Base-by-base conservation (phyloP, 352 stramenopile species). In the Peronosclerospora sorghi region DNA sequence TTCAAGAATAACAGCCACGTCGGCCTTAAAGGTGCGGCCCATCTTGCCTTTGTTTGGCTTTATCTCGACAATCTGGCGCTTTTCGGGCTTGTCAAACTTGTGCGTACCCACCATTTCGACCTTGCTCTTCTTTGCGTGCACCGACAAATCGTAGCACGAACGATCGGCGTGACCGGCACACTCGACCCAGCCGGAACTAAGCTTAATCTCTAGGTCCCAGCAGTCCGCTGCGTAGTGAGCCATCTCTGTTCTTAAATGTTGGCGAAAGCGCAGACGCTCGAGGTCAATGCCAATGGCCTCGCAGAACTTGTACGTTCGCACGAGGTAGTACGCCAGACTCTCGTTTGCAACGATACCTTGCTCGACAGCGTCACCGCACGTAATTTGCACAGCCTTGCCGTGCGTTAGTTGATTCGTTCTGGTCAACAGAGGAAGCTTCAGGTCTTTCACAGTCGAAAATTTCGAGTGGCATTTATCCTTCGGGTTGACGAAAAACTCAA, bases 181-280 rank as follows among this genome's bases (percentile, higher is more conserved):
- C 61, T 99, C 96, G 8, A 98, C 89, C 96, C 96, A 99, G 54
- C 96, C 96, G 56, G 97, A 97, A 47, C 74, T 95, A 36, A 96
- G 78, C 71, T 98, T 83, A 51, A 99, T 98, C 77, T 99, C 96
- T 26, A 98, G 67, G 71, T 99, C 96, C 96, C 96, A 99, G 76
- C 96, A 99, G 73, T 99, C 96, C 24, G 81, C 95, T 14, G 96
- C 96, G 68, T 99, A 99, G 71, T 99, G 96, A 24, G 96, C 96
- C 96, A 99, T 99, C 80, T 99, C 96, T 19, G 95, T 99, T 35
- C 89, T 82, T 42, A 99, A 76, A 70, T 99, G 96, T 78, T 99
- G 96, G 43, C 96, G 94, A 72, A 99, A 99, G 28, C 96, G 91
- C 56, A 99, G 64, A 19, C 92, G 80, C 49, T 77, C 56, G 17